Evolutionary conservation across 1,284 basidiomycete genomes (phyloP).

Genomic region (Moesziomyces globuligerus): DNA sequence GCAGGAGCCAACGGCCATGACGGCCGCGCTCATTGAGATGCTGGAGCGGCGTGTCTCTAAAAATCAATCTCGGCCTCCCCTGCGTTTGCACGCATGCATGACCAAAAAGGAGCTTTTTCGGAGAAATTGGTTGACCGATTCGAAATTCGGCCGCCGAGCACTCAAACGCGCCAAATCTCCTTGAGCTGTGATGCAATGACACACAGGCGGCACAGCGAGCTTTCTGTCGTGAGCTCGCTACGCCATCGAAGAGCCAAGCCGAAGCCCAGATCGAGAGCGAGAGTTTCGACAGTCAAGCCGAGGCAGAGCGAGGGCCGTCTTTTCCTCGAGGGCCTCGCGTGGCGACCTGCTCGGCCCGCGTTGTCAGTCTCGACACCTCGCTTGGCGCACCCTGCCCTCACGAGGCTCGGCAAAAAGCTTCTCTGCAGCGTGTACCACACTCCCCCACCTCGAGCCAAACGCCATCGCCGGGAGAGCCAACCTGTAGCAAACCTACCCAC

Average conservation of each 20-base stretch:
- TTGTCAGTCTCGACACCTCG: background rate
- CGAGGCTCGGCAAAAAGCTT: background rate
- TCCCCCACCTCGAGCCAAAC: background rate
- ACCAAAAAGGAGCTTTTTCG: slow-evolving; percentile 1
- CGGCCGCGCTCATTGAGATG: too few relatives aligned
- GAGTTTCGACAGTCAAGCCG: background rate
- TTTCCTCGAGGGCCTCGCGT: background rate
- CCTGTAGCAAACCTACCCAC: background rate
- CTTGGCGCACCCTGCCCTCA: background rate
- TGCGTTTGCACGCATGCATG: background rate
- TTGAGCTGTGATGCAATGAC: too few relatives aligned
- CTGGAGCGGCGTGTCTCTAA: background rate
- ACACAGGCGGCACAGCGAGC: too few relatives aligned
- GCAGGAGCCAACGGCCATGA: too few relatives aligned
- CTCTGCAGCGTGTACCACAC: background rate
- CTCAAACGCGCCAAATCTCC: too few relatives aligned
- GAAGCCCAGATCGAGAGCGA: background rate
- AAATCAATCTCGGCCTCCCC: background rate
- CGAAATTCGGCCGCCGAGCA: background rate
- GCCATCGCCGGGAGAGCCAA: background rate
- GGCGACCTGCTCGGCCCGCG: background rate
- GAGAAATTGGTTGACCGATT: background rate
- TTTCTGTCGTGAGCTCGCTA: too few relatives aligned
- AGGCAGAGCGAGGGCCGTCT: background rate
- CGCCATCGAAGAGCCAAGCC: background rate